Percentiles rank a stretch among this genome's conserved stretches.
Conservation (phyloP, 2,329 filamentous ascomycete species). For the Beauveria scarabaeidicola region DNA sequence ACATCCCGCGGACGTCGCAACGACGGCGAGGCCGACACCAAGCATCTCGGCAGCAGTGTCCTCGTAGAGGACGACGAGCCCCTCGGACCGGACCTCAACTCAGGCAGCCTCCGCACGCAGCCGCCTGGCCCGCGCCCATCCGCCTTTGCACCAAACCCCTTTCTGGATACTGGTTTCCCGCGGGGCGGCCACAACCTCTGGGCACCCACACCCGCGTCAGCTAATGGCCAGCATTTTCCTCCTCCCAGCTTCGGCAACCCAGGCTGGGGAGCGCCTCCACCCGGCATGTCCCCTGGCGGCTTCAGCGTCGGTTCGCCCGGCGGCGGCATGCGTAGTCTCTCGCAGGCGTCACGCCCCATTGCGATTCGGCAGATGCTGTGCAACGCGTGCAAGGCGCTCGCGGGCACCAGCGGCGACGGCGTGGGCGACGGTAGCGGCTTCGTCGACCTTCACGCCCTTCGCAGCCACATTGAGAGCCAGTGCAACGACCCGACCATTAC, state of each 20-base stretch:
- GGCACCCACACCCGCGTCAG: constrained; percentile 27
- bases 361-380: constrained; percentile 67
- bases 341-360: constrained; percentile 53
- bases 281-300: constrained; percentile 24
- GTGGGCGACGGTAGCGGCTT: constrained; percentile 48
- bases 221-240: constrained; percentile 28
- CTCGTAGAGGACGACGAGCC: constrained; percentile 68
- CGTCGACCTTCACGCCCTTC: constrained; percentile 58
- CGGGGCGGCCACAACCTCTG: constrained; percentile 30
- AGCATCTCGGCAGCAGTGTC: constrained; percentile 84
- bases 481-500: constrained; percentile 27
- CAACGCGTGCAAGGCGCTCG: constrained; percentile 62
- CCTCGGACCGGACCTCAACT: constrained; percentile 26
- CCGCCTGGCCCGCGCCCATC: constrained; percentile 38
- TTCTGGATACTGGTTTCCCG: constrained; percentile 33
- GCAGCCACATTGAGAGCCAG: constrained; percentile 56
- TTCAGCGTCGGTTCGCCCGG: constrained; percentile 27
- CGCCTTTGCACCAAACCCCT: constrained; percentile 34
- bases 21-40: constrained; percentile 61
- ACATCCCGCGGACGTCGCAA: constrained; percentile 46
- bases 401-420: constrained; percentile 22
- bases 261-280: constrained; percentile 28
- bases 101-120: constrained; percentile 35
- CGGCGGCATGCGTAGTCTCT: constrained; percentile 22
- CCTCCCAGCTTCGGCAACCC: constrained; percentile 39